Evolutionary conservation across 2,329 filamentous ascomycete genomes (phyloP), one percentile per base, ranked within the genome.

Genomic region (Rutstroemia sp.): DNA sequence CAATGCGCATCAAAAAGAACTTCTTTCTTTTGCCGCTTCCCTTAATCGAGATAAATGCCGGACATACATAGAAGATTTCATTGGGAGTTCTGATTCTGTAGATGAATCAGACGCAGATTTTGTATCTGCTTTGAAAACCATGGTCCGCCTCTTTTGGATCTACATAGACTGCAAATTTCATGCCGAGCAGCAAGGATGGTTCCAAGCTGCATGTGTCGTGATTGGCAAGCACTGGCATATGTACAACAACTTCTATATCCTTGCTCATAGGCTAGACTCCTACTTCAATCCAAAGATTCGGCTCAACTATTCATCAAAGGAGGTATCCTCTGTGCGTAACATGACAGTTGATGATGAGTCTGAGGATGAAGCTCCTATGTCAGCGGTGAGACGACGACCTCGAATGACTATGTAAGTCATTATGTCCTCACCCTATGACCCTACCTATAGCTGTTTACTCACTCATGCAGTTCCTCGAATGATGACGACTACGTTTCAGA

Each of bases 381-480:
- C 73, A n/a, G 68, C 74, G 18, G 72, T 74, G 62, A 79, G 74
- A 59, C 76, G 75, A 34, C 58, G 56, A 18, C 23, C 38, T 18
- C 18, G 9, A 57, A 25, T 21, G 44, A 7, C 56, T 23, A 57
- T 42, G 62, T 63, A 60, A 57, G 61, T 58, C 18, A 37, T n/a
- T 39, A 38, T 38, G 16, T 16, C 6, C 12, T 23, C 25, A n/a
- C 8, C 25, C 2, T n/a, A 9, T 18, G 4, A 41, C 8, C 6
- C 8, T 49, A 5, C 34, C 27, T 30, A 27, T 27, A 12, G 21
- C 5, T 34, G 9, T 34, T 34, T 12, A 12, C 30, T 34, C 12
- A 34, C 9, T 42, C 18, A 42, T 42, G 9, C n/a, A 49, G 19
- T 2, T 49, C 44, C 39, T 21, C 42, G 16, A 27, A 23, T 27